Evolutionary conservation across 106 monocot species (phyloP).

Genomic region (Phalaenopsis equestris): DNA sequence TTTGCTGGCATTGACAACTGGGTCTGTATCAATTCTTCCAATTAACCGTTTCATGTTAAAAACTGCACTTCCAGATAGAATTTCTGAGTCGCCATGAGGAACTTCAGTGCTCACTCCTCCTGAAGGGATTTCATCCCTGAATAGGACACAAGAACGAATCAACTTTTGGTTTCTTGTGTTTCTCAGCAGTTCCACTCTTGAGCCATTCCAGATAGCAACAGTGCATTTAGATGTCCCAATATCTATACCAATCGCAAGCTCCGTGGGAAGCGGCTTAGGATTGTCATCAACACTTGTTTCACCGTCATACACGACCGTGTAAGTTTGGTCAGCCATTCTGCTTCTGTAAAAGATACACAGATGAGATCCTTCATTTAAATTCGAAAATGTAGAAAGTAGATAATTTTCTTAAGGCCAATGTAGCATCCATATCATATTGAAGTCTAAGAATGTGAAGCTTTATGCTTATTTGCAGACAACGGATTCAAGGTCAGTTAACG

Average conservation of each 20-base stretch:
- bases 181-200: slow-evolving; percentile 51
- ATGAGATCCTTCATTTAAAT: neutral
- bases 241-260: slow-evolving; percentile 65
- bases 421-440: too few species aligned
- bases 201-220: slow-evolving; percentile 69
- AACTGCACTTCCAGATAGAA: slow-evolving; percentile 64
- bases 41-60: slow-evolving; percentile 74
- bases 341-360: neutral
- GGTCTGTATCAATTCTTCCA: slow-evolving; percentile 67
- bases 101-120: slow-evolving; percentile 40
- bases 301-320: slow-evolving; percentile 69
- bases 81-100: slow-evolving; percentile 42
- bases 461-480: too few species aligned
- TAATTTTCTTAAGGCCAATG: neutral
- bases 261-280: slow-evolving; percentile 19
- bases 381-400: neutral
- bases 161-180: slow-evolving; percentile 54
- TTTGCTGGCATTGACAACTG: slow-evolving; percentile 65
- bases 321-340: slow-evolving; percentile 44
- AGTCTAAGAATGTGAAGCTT: too few species aligned
- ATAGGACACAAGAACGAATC: slow-evolving; percentile 58
- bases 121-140: slow-evolving; percentile 50
- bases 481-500: too few species aligned
- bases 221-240: slow-evolving; percentile 83
- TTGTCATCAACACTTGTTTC: slow-evolving; percentile 58